Base-by-base conservation (phyloP, 108 stramenopile species). In the Skeletonema grethae region DNA sequence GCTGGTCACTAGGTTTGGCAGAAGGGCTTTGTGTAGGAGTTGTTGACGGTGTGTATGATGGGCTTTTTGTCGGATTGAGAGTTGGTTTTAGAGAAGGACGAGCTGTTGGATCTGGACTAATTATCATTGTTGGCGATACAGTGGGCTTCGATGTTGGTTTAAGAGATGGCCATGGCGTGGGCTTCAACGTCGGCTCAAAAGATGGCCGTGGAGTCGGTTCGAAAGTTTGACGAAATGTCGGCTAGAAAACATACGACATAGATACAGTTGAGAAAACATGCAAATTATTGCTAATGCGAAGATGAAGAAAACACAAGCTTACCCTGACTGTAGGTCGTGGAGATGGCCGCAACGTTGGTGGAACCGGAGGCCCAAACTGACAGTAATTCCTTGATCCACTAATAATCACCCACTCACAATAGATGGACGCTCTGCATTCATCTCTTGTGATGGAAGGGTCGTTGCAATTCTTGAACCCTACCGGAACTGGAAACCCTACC, bases 331-430 rank as follows among this genome's bases (percentile, higher is more conserved):
- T 20, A 18, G 38, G 60, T 20, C 16, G 60, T 5, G 32, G 30
- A 2, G 35, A 35, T 16, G 31, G 60, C n/a, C 28, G 38, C 22
- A 36, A 18, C 10, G 31, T 61, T 8, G 31, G 60, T 16, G 16
- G 60, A 34, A 61, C 60, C 13, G 34, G 60, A 9, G 35, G 35
- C 9, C 60, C 35, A 32, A 61, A 32, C 13, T 35, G 20, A 36
- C 35, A 36, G 30, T 61, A 18, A 7, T 36, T 32, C 35, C 7
- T 18, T 35, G 9, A 1, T 7, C 60, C 60, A 35, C 18, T 22
- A 53, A 20, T 7, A 7, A 53, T 4, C 11, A 61, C 22, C 60
- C 60, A 61, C 7, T 61, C 60, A 36, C 60, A 61, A 36, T 61
- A 35, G 32, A 36, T 36, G 1, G 60, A 32, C 11, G 25, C 60